Percentiles rank a stretch among this genome's conserved stretches.
Evolutionary conservation across 2,329 filamentous ascomycete genomes (phyloP).

Genomic region (Fusarium virguliforme): DNA sequence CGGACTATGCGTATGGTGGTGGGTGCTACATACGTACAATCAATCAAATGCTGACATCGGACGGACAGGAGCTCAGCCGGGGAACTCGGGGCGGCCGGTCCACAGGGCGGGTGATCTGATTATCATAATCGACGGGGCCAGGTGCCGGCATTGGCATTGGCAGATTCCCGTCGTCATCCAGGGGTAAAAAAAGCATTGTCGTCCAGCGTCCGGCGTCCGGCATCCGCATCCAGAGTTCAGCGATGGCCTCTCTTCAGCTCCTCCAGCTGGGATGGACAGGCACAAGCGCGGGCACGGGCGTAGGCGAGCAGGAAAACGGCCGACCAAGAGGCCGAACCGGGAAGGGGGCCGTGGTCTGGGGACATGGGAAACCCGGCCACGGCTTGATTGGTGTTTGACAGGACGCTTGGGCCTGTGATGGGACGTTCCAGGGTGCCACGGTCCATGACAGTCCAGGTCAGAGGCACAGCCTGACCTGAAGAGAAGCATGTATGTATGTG

Average conservation of each 20-base stretch:
- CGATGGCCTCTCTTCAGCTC: neutral
- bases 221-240: constrained; percentile 33
- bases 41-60: constrained; percentile 14
- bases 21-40: neutral
- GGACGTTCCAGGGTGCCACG: constrained; percentile 27
- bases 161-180: constrained; percentile 23
- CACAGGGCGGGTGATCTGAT: constrained; percentile 36
- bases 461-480: constrained; percentile 23
- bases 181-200: neutral
- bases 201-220: neutral
- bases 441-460: constrained; percentile 26
- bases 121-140: constrained; percentile 35
- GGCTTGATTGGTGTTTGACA: constrained; percentile 47
- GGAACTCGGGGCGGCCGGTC: constrained; percentile 27
- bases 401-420: constrained; percentile 48
- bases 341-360: constrained; percentile 41
- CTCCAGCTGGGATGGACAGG: constrained; percentile 9
- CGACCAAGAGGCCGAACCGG: constrained; percentile 50
- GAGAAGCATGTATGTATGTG: neutral
- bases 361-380: constrained; percentile 38
- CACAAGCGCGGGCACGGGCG: constrained; percentile 35
- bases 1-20: constrained; percentile 9
- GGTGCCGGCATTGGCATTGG: constrained; percentile 16
- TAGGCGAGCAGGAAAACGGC: constrained; percentile 46
- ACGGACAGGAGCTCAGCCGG: constrained; percentile 26